Conservation (phyloP, 495 filamentous ascomycete genomes). For the Hypomontagnella submonticulosa region DNA sequence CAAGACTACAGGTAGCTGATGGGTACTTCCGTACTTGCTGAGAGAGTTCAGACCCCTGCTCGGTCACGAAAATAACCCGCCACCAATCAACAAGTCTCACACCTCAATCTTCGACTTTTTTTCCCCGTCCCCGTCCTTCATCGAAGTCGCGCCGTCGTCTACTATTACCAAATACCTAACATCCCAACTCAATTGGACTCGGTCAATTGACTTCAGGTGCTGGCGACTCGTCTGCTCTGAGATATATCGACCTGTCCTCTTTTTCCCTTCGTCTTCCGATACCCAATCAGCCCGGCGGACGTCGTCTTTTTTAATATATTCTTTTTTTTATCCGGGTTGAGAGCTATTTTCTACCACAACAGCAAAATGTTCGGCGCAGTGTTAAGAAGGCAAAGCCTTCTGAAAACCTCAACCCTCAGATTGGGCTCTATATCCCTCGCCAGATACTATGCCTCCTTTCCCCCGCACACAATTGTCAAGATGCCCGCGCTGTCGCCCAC, state of each 20-base stretch:
- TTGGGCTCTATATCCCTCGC: constrained; percentile 58
- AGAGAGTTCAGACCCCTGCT: constrained; percentile 13
- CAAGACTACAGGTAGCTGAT: constrained; percentile 19
- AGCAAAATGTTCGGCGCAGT: constrained; percentile 64
- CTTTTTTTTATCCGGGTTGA: constrained; percentile 28
- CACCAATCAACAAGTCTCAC: constrained; percentile 41
- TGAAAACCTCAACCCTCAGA: constrained; percentile 55
- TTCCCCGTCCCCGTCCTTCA: constrained; percentile 33
- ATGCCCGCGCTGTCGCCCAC: constrained; percentile 99
- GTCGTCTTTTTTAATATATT: constrained; percentile 24
- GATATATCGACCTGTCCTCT: constrained; percentile 40
- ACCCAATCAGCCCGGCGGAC: constrained; percentile 42
- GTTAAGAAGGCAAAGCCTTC: constrained; percentile 65
- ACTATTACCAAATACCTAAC: constrained; percentile 12
- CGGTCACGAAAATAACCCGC: constrained; percentile 31
- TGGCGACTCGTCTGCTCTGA: constrained; percentile 44
- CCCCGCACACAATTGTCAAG: constrained; percentile 91
- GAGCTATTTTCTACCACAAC: constrained; percentile 48
- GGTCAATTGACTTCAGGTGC: constrained; percentile 46
- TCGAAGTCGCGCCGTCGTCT: constrained; percentile 33
- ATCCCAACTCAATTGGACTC: constrained; percentile 41
- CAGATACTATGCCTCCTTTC: constrained; percentile 76
- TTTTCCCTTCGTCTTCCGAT: constrained; percentile 30
- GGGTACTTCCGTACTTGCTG: constrained; percentile 32
- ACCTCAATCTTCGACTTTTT: constrained; percentile 35